Evolutionary conservation across 345 rosid species (phyloP).

Genomic region (Gossypioides kirkii): DNA sequence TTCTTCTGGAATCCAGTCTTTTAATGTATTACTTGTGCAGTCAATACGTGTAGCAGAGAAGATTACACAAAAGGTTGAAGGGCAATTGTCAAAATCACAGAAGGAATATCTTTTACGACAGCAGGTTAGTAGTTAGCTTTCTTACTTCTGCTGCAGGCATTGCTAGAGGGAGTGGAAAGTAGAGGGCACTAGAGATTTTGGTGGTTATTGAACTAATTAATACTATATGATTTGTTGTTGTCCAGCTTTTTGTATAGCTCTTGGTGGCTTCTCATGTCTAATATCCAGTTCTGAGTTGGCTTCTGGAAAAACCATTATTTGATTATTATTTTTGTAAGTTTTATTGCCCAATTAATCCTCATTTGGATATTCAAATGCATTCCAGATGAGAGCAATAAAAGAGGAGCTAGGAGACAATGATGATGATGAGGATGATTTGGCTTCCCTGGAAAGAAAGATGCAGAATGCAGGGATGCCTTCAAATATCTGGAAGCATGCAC

Average conservation of each 20-base stretch:
- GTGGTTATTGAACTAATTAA: not conserved
- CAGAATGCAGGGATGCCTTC: slow-evolving; percentile 93
- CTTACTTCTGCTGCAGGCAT: not conserved
- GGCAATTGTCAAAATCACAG: slow-evolving; percentile 96
- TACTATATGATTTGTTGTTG: not conserved
- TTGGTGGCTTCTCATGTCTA: slow-evolving; percentile 5
- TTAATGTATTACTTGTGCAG: slow-evolving; percentile 48
- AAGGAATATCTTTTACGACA: slow-evolving; percentile 98
- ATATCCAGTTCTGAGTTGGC: not conserved
- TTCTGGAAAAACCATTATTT: not conserved
- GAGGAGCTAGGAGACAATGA: slow-evolving; percentile 99
- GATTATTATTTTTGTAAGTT: slow-evolving; percentile 1
- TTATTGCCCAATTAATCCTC: slow-evolving; percentile 12
- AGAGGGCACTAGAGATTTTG: not conserved
- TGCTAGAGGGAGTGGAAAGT: not conserved
- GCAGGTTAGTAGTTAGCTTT: slow-evolving; percentile 86
- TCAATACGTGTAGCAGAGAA: slow-evolving; percentile 99
- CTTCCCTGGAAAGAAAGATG: slow-evolving; percentile 94
- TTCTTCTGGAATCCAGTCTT: slow-evolving; percentile 17
- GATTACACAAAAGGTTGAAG: slow-evolving; percentile 97
- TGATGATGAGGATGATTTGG: slow-evolving; percentile 97
- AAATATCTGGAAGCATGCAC: slow-evolving; percentile 95
- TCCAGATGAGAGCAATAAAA: slow-evolving; percentile 96
- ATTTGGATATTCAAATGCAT: slow-evolving; percentile 17
- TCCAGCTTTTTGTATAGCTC: slow-evolving; percentile 4